A percentile compares a stretch with the other conserved stretches of the same genome.
Evolutionary conservation across 2,329 filamentous ascomycete genomes (phyloP).

Genomic region (Alternaria postmessia): DNA sequence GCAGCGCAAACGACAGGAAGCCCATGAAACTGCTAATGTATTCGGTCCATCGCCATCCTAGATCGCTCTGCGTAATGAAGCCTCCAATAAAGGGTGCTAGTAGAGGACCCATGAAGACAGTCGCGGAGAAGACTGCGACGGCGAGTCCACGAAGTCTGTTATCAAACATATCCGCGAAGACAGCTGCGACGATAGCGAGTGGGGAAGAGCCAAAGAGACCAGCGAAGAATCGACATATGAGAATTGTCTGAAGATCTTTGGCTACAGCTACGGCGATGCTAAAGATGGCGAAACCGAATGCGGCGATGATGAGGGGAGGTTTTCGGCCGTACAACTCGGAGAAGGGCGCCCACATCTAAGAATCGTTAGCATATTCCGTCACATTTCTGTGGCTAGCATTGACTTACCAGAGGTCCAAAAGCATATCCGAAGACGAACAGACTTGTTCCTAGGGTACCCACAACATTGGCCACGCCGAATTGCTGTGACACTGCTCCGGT

Average conservation of each 20-base stretch:
- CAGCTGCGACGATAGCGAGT: conserved; percentile 60
- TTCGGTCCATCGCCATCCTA: conserved; percentile 65
- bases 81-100: conserved; percentile 63
- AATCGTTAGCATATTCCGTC: not conserved
- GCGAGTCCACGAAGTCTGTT: conserved; percentile 53
- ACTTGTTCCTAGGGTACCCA: conserved; percentile 46
- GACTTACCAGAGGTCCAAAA: conserved; percentile 47
- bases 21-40: conserved; percentile 66
- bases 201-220: conserved; percentile 64
- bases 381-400: not conserved
- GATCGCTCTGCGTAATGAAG: conserved; percentile 58
- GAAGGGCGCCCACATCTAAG: conserved; percentile 57
- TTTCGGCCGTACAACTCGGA: conserved; percentile 62
- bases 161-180: conserved; percentile 66
- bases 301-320: conserved; percentile 57
- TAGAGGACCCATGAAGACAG: conserved; percentile 60
- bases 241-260: conserved; percentile 62
- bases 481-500: conserved; percentile 39
- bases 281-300: conserved; percentile 62
- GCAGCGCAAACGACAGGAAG: conserved; percentile 58
- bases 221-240: conserved; percentile 63
- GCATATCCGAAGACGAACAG: conserved; percentile 50
- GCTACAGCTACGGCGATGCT: conserved; percentile 58
- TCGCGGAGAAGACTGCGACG: conserved; percentile 61
- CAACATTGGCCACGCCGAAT: conserved; percentile 39